Base-by-base conservation (phyloP, 208 protist species). In the Trypanosoma rangeli region DNA sequence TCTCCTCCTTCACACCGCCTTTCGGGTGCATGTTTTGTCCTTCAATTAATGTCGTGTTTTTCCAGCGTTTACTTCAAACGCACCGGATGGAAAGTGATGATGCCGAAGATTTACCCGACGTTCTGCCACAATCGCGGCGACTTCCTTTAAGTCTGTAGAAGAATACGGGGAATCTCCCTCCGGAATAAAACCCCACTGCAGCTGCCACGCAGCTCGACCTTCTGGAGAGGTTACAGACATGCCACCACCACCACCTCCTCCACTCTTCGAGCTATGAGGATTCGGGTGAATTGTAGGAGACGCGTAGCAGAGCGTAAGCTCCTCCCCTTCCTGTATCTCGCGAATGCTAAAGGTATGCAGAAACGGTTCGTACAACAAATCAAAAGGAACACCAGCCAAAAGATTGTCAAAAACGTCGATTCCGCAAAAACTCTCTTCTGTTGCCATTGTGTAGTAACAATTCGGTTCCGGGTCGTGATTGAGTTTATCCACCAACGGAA, bases 121-220 rank as follows among this genome's bases (percentile, higher is more conserved):
- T 70, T 92, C 85, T 8, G 85, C 85, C n/a, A 95, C 82, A 44
- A 95, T 75, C 28, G 72, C 63, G 3, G 85, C 86, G 72, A 93
- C 71, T 63, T 92, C 83, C n/a, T 74, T 63, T 64, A 95, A 74
- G 68, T 93, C 89, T 20, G 49, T 67, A 26, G 70, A 83, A 28
- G 79, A 83, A 78, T 84, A 93, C 35, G 89, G 71, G 15, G 85
- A 79, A 57, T 92, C 86, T 22, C 60, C 72, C 20, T 69, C 44
- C 16, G 89, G 89, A 64, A 92, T 78, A 63, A 95, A 95, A 44
- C 89, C 89, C 87, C 89, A 95, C 78, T 92, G 85, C 57, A 90
- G 64, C 64, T 73, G 64, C 87, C 89, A 95, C 13, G 64, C 68
- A 29, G 84, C 86, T 1, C 75, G 65, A 35, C 89, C 89, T 70